Conservation (phyloP, 2,329 filamentous ascomycete genomes). For the Neonectria ditissima region DNA sequence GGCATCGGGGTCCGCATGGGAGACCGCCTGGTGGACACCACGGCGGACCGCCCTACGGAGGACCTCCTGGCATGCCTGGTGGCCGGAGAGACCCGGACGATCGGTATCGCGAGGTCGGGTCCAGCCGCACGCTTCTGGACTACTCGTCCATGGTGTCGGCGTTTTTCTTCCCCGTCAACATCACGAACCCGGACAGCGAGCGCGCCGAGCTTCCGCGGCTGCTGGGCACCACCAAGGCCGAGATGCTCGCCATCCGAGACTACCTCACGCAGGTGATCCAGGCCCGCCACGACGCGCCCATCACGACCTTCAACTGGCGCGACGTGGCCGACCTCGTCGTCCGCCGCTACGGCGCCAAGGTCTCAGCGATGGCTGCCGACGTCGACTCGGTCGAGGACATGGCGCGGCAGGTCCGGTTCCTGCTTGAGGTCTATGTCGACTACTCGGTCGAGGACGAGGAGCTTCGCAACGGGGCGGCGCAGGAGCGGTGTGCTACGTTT, state of each 20-base stretch:
- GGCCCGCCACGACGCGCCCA: conserved; percentile 3
- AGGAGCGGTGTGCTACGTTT: conserved; percentile 19
- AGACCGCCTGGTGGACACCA: not conserved
- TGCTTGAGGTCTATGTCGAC: conserved; percentile 55
- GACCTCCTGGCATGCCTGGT: conserved; percentile 1
- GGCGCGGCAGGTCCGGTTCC: conserved; percentile 43
- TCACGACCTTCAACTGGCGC: conserved; percentile 67
- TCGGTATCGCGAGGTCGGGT: conserved; percentile 52
- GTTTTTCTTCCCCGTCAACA: conserved; percentile 55
- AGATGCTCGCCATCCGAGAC: conserved; percentile 11
- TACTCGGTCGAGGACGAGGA: conserved; percentile 37
- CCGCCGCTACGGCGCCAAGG: conserved; percentile 65
- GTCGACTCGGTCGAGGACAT: conserved; percentile 34
- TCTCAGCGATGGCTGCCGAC: conserved; percentile 52
- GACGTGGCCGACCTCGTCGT: conserved; percentile 70
- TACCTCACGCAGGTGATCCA: conserved; percentile 13
- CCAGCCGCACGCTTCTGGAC: conserved; percentile 50
- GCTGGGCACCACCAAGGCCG: conserved; percentile 6
- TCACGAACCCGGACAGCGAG: conserved; percentile 49
- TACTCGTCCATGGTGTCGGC: conserved; percentile 57
- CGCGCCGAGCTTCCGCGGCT: conserved; percentile 34
- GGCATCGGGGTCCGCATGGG: not conserved
- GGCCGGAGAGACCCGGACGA: not conserved
- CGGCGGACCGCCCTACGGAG: not conserved
- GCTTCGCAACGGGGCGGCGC: conserved; percentile 4